These are phyloP conservation scores for Themeda triandra DNA, from an alignment of 176 grass and related monocot species.

Conservation along the genomic window DNA sequence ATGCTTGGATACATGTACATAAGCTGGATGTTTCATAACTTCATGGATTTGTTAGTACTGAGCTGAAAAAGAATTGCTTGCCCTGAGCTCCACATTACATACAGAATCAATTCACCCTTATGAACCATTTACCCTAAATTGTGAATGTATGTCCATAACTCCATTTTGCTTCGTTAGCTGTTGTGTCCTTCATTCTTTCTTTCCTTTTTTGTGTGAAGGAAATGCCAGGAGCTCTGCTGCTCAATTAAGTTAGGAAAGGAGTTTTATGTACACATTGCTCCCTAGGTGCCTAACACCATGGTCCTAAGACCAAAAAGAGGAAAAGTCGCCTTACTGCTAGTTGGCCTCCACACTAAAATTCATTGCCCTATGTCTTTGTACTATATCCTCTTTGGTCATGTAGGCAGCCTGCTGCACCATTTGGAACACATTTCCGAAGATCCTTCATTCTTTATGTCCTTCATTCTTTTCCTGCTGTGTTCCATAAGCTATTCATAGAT, in stretches of 20 bases:
- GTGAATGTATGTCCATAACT: not conserved
- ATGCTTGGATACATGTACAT: not conserved
- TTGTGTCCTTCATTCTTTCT: not conserved
- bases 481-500: not conserved
- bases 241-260: too few species aligned
- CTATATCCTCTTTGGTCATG: too few species aligned
- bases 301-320: too few species aligned
- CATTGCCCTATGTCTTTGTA: too few species aligned
- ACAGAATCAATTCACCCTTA: not conserved
- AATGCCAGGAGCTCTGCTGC: too few species aligned
- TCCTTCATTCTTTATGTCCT: not conserved
- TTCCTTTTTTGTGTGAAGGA: too few species aligned
- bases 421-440: too few species aligned
- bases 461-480: not conserved
- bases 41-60: not conserved
- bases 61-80: conserved; percentile 1
- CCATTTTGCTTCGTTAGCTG: not conserved
- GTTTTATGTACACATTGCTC: too few species aligned
- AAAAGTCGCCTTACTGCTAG: too few species aligned
- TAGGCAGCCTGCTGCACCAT: too few species aligned
- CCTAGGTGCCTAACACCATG: too few species aligned
- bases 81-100: not conserved
- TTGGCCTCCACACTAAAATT: too few species aligned
- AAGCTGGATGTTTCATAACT: not conserved
- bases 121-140: not conserved